Percentiles rank a stretch among this genome's conserved stretches.
Conservation (phyloP, 495 filamentous ascomycete species). For the Neurospora hispaniola region DNA sequence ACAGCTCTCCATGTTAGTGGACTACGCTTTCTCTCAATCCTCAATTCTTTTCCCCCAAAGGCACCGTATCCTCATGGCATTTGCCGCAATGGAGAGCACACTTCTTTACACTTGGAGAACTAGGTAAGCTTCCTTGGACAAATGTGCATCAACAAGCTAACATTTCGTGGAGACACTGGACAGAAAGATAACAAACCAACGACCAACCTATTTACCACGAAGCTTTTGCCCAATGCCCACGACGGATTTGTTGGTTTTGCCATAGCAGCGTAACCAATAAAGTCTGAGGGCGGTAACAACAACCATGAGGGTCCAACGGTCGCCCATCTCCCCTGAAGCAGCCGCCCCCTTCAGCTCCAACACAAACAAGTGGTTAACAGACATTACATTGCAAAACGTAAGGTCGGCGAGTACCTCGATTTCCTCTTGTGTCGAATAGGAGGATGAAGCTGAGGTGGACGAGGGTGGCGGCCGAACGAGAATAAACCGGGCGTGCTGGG, state of each 20-base stretch:
- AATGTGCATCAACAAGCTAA: background rate
- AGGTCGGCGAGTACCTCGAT: conserved; percentile 2
- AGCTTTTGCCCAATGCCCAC: background rate
- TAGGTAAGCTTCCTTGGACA: no score
- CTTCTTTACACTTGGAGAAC: no score
- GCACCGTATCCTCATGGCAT: no score
- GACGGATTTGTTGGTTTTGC: conserved; percentile 6
- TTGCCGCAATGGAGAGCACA: no score
- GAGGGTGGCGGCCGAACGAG: background rate
- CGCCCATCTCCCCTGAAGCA: conserved; percentile 4
- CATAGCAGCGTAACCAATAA: conserved; percentile 1
- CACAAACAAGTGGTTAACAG: conserved; percentile 2
- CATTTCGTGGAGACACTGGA: background rate
- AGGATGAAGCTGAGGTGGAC: background rate
- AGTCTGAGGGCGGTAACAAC: conserved; percentile 5
- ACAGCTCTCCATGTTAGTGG: no score
- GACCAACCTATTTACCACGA: background rate
- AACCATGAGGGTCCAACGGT: conserved; percentile 10
- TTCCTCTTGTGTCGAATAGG: background rate
- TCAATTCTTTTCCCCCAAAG: no score
- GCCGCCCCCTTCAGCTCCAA: conserved; percentile 8
- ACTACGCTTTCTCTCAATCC: no score
- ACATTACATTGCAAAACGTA: background rate
- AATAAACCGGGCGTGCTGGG: background rate
- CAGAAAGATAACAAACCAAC: background rate